Evolutionary conservation across 495 filamentous ascomycete species (phyloP), one percentile per base, ranked within the genome.

Genomic region (Poronia punctata): DNA sequence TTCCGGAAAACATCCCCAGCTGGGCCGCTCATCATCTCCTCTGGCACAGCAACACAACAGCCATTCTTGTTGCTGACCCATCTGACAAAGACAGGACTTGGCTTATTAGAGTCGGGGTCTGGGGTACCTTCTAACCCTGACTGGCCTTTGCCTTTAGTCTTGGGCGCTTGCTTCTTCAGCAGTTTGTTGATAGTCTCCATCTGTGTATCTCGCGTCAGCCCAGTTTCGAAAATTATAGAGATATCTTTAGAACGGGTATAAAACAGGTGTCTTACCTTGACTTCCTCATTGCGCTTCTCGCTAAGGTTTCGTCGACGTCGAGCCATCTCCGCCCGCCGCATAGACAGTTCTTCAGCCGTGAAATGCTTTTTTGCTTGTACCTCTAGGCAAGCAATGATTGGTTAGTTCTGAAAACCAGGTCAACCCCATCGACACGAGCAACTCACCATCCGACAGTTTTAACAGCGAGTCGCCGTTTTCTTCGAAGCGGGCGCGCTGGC

Each of bases 121-220:
- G 67, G 66, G 3, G 78, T 78, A 11, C 80, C 82, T 26, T 75
- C 78, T 15, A 62, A 71, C 4, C 61, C 53, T n/a, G 56, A 53
- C 26, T 50, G 57, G 45, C 43, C 56, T 40, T 67, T 72, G 72
- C 82, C 48, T 72, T 82, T 76, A 26, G 66, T 70, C 62, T 96
- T 97, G 15, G 90, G 89, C 4, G 88, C 85, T 65, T 96, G 93
- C 54, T 95, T 95, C 61, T 88, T 88, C 37, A 97, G 79, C 19
- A 98, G 79, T 38, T 90, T 86, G 64, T 97, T 96, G 71, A 98
- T 96, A 10, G 92, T 98, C 60, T 96, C 90, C 83, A 95, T 94
- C 89, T 88, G 41, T 36, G 22, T 22, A 35, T 15, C 40, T 21
- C 12, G 40, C 56, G 43, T 46, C 27, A 46, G n/a, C 14, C 6